These are phyloP conservation scores for Colletotrichum lentis DNA, from an alignment of 2,329 filamentous ascomycete species.

Conservation along the genomic window DNA sequence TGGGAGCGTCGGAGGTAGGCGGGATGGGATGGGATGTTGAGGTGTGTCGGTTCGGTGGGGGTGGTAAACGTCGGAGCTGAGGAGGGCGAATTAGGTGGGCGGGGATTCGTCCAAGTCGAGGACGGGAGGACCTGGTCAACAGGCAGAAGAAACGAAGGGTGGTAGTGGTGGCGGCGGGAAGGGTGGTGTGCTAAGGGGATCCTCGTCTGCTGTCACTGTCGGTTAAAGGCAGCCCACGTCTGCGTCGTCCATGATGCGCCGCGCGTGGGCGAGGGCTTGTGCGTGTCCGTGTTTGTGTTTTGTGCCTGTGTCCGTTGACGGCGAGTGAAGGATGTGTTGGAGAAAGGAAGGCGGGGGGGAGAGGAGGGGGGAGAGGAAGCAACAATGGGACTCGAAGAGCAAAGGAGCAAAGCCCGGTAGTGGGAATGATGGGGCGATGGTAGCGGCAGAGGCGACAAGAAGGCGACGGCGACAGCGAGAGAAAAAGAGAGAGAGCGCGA, in stretches of 20 bases:
- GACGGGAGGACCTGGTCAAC: constrained; percentile 35
- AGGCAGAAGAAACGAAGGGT: constrained; percentile 36
- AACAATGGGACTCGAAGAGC: too few species aligned
- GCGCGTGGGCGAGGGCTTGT: background rate
- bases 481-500: background rate
- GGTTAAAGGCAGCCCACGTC: too few species aligned
- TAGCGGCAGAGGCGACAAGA: background rate
- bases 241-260: too few species aligned
- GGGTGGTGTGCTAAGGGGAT: background rate
- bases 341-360: too few species aligned
- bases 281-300: background rate
- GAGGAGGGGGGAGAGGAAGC: too few species aligned
- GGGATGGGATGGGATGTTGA: constrained; percentile 3
- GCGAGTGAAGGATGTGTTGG: too few species aligned
- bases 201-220: too few species aligned
- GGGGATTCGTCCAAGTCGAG: constrained; percentile 16
- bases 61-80: constrained; percentile 12
- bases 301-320: too few species aligned
- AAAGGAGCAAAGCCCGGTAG: too few species aligned
- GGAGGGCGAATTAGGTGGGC: constrained; percentile 22
- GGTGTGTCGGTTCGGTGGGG: background rate
- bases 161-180: background rate
- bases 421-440: too few species aligned
- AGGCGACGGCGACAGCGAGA: background rate
- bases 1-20: constrained; percentile 21